phyloP scores from a whole-genome alignment of 2,329 filamentous ascomycete species.

The Lasiodiplodia theobromae region DNA sequence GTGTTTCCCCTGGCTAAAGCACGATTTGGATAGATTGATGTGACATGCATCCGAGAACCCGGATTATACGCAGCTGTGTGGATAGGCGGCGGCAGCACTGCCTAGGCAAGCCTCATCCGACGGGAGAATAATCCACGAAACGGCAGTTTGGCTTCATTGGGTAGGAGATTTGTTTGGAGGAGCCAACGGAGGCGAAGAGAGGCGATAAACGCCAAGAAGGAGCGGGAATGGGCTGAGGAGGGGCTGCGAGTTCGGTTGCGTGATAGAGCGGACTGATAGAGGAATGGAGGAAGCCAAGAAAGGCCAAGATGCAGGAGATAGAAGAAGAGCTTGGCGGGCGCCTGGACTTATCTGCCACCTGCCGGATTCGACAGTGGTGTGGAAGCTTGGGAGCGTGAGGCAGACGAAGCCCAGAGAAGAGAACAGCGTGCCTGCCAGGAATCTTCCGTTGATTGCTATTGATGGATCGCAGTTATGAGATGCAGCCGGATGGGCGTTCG shows the following conservation, averaged over 20 bases:
- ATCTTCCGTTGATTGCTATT: neutral
- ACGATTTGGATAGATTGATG: slow-evolving; percentile 20
- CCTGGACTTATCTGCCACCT: slow-evolving; percentile 20
- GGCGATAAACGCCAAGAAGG: neutral
- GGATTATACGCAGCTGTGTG: neutral
- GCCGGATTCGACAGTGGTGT: slow-evolving; percentile 16
- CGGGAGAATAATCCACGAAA: neutral
- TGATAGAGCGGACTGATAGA: slow-evolving; percentile 13
- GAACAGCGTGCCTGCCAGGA: neutral
- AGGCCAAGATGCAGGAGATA: slow-evolving; percentile 18
- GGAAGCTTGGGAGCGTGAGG: neutral
- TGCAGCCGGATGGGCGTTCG: neutral
- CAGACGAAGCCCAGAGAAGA: neutral
- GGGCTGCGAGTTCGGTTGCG: neutral
- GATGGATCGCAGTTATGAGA: neutral
- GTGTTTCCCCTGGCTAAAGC: slow-evolving; percentile 20
- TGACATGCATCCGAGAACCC: neutral
- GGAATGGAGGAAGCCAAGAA: slow-evolving; percentile 4
- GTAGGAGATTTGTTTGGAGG: neutral
- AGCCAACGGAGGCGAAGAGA: neutral
- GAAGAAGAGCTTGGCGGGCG: slow-evolving; percentile 14
- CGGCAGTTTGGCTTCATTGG: slow-evolving; percentile 5
- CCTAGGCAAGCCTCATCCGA: slow-evolving; percentile 2
- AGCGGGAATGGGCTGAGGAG: neutral
- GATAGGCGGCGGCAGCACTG: slow-evolving; percentile 18